phyloP scores from a whole-genome alignment of 441 rosid genomes.

The Populus trichocarpa region DNA sequence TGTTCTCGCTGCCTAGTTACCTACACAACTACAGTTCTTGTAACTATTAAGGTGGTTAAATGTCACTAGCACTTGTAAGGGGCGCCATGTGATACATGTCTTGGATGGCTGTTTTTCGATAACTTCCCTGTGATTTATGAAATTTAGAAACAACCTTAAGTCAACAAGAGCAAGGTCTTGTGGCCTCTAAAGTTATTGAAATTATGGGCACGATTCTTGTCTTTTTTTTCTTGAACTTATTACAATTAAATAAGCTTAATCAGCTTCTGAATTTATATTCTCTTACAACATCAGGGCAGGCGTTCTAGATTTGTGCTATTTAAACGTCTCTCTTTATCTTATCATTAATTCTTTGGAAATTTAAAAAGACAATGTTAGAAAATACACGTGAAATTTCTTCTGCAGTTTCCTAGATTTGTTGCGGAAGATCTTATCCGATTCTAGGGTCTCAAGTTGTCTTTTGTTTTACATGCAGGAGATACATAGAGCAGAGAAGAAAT shows the following conservation, averaged over 20 bases:
- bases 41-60: background rate
- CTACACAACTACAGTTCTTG: background rate
- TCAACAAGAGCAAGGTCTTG: background rate
- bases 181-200: background rate
- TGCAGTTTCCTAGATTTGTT: background rate
- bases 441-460: background rate
- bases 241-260: background rate
- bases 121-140: background rate
- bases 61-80: background rate
- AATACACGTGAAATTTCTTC: background rate
- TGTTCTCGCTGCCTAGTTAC: background rate
- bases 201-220: slow-evolving; percentile 1
- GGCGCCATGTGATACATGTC: background rate
- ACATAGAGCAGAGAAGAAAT: no score
- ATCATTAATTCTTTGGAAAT: background rate
- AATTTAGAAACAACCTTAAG: background rate
- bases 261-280: background rate
- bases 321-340: background rate
- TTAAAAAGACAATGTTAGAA: background rate
- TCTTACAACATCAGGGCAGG: no score
- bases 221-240: background rate
- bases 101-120: background rate
- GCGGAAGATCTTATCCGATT: no score
- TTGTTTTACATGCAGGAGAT: background rate
- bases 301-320: no score